A percentile compares a stretch with the other conserved stretches of the same genome.
phyloP scores from a whole-genome alignment of 2,329 filamentous ascomycete genomes.

The Aphanocladium album region DNA sequence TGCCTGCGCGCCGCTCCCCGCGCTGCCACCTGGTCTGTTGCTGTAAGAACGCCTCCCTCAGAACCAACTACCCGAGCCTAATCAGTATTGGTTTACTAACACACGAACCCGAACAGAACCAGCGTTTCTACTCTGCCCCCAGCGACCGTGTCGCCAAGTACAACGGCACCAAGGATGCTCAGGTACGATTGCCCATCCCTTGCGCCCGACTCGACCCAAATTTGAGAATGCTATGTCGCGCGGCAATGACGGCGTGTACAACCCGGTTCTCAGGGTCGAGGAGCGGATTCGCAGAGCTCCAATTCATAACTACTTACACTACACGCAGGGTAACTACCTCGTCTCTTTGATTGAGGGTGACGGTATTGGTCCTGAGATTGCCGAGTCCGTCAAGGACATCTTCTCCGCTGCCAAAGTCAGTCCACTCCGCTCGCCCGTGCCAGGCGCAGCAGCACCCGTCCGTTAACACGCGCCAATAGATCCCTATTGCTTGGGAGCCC shows the following conservation, averaged over 20 bases:
- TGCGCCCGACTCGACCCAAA: neutral
- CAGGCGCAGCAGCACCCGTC: neutral
- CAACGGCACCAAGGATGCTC: slow-evolving; percentile 80
- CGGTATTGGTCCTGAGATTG: slow-evolving; percentile 96
- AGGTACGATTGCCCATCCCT: slow-evolving; percentile 58
- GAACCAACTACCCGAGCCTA: slow-evolving; percentile 8
- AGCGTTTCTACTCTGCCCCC: slow-evolving; percentile 60
- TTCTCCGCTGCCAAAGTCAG: slow-evolving; percentile 88
- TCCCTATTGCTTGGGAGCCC: slow-evolving; percentile 93
- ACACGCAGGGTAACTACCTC: slow-evolving; percentile 77
- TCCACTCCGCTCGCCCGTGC: slow-evolving; percentile 15
- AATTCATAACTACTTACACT: slow-evolving; percentile 18
- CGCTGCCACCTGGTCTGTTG: slow-evolving; percentile 38
- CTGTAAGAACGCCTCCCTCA: slow-evolving; percentile 22
- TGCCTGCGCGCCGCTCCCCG: slow-evolving; percentile 66
- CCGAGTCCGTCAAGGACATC: slow-evolving; percentile 97
- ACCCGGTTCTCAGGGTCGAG: neutral
- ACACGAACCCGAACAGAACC: slow-evolving; percentile 34
- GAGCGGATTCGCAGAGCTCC: neutral
- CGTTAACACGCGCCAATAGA: slow-evolving; percentile 43
- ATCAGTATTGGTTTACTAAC: neutral
- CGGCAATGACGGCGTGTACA: neutral
- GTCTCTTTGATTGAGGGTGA: slow-evolving; percentile 98
- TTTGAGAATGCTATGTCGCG: neutral
- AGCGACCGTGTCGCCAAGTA: slow-evolving; percentile 83